Percentiles rank a stretch among this genome's conserved stretches.
These are phyloP conservation scores for Cystobasidium onofrii DNA, from an alignment of 768 basidiomycete genomes.

Conservation along the genomic window DNA sequence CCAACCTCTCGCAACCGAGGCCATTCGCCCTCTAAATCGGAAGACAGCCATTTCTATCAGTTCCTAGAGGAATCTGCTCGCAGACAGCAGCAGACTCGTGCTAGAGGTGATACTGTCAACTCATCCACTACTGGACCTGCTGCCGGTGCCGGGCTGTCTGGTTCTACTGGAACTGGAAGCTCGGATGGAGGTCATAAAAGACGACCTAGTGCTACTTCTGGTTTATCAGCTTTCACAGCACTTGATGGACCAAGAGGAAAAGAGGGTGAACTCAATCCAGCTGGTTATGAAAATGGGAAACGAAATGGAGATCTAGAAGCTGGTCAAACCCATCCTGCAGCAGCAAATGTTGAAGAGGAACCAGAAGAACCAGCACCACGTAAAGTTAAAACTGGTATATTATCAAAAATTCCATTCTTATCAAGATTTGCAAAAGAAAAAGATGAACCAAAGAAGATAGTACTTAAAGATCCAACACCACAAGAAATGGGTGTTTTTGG, in stretches of 20 bases:
- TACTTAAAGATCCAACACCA: constrained; percentile 24
- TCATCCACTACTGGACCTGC: background rate
- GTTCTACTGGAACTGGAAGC: background rate
- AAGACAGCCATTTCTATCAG: constrained; percentile 8
- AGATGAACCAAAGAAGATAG: constrained; percentile 1
- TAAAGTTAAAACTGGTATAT: background rate
- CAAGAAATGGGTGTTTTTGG: constrained; percentile 39
- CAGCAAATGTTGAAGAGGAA: background rate
- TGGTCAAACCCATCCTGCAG: background rate
- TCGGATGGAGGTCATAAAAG: background rate
- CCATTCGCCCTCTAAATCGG: constrained; percentile 19
- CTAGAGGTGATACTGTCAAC: constrained; percentile 9
- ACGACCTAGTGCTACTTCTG: background rate
- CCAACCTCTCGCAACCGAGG: background rate
- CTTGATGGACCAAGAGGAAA: constrained; percentile 1
- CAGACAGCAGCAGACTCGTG: constrained; percentile 6
- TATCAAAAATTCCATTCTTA: constrained; percentile 8
- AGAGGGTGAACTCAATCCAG: constrained; percentile 3
- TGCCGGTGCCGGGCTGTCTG: background rate
- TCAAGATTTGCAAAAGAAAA: background rate
- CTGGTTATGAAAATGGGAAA: background rate
- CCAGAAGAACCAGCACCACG: background rate
- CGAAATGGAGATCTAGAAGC: background rate
- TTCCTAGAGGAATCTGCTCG: constrained; percentile 1
- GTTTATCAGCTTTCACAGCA: background rate